These are phyloP conservation scores for Daldinia loculata DNA, from an alignment of 495 filamentous ascomycete genomes.

Conservation along the genomic window DNA sequence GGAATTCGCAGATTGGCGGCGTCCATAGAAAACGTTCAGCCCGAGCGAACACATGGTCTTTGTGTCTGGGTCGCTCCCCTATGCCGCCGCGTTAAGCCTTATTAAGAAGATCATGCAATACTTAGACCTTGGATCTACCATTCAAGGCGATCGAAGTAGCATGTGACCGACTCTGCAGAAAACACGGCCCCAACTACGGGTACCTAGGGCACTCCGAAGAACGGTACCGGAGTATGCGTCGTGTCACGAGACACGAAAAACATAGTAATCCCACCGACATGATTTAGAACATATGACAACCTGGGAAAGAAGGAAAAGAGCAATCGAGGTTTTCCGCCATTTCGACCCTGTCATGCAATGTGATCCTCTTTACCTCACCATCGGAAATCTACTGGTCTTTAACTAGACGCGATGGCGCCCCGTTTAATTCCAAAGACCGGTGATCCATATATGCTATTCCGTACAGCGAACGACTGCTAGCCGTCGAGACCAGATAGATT, in stretches of 20 bases:
- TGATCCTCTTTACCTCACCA: slow-evolving; percentile 10
- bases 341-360: slow-evolving; percentile 29
- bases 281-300: slow-evolving; percentile 32
- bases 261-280: slow-evolving; percentile 36
- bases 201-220: slow-evolving; percentile 20
- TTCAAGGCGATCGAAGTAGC: slow-evolving; percentile 27
- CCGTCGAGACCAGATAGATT: slow-evolving; percentile 1
- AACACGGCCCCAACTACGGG: slow-evolving; percentile 28
- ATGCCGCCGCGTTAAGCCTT: slow-evolving; percentile 35
- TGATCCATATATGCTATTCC: slow-evolving; percentile 1
- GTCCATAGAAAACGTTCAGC: slow-evolving; percentile 22
- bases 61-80: slow-evolving; percentile 18
- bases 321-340: slow-evolving; percentile 30
- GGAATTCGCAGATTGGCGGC: slow-evolving; percentile 8
- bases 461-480: slow-evolving; percentile 4
- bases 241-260: slow-evolving; percentile 41
- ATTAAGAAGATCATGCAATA: slow-evolving; percentile 35
- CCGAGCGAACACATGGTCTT: slow-evolving; percentile 20
- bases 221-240: slow-evolving; percentile 39
- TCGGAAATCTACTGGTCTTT: slow-evolving; percentile 6
- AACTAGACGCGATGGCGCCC: slow-evolving; percentile 7
- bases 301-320: slow-evolving; percentile 14
- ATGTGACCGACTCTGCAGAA: slow-evolving; percentile 38
- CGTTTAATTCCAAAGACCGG: slow-evolving; percentile 9
- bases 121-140: slow-evolving; percentile 27